phyloP scores from a whole-genome alignment of 2,329 filamentous ascomycete species.

The Mycosphaerella sp. region DNA sequence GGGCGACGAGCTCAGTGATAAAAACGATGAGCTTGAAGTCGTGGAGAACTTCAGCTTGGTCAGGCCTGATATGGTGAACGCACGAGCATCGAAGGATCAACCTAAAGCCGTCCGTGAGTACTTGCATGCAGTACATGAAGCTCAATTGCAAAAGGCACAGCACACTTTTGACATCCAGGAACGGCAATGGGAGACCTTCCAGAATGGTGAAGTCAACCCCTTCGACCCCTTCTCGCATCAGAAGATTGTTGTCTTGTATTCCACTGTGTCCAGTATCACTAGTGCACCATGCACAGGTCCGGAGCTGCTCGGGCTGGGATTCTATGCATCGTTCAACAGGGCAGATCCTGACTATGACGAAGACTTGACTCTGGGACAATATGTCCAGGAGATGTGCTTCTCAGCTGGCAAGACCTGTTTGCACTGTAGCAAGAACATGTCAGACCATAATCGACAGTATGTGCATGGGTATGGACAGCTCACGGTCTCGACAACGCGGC shows the following conservation, averaged over 20 bases:
- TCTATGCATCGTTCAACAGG: constrained; percentile 80
- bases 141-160: constrained; percentile 90
- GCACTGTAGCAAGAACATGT: constrained; percentile 80
- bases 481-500: constrained; percentile 80
- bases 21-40: constrained; percentile 25
- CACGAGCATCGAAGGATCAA: constrained; percentile 75
- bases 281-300: constrained; percentile 91
- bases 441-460: constrained; percentile 91
- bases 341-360: constrained; percentile 63
- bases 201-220: constrained; percentile 77
- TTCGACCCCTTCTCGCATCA: constrained; percentile 96
- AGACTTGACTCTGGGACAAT: constrained; percentile 90
- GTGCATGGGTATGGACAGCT: constrained; percentile 94
- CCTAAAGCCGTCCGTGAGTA: constrained; percentile 88
- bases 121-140: constrained; percentile 87
- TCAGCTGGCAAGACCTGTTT: constrained; percentile 71
- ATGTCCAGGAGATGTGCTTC: constrained; percentile 82
- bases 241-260: constrained; percentile 91
- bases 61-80: constrained; percentile 90
- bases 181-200: constrained; percentile 91
- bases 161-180: constrained; percentile 94
- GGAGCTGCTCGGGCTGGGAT: constrained; percentile 80
- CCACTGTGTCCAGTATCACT: constrained; percentile 85
- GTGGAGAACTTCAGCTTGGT: constrained; percentile 73
- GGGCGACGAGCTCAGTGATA: constrained; percentile 33